phyloP scores from a whole-genome alignment of 129 eudicot genomes.

The Arctium lappa region DNA sequence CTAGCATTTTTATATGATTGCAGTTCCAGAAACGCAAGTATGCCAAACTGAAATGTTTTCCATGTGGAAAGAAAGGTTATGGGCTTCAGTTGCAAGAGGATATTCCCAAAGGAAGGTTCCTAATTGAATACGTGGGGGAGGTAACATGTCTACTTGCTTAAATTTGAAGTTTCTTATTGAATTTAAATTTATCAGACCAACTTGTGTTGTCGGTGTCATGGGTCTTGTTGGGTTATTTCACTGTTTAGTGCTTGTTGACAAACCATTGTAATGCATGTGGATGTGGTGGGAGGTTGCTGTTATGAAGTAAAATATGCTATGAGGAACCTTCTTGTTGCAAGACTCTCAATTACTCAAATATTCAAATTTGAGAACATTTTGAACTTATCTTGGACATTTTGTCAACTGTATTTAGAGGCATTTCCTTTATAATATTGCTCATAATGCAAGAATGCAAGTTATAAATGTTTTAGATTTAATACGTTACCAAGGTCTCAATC shows the following conservation, averaged over 20 bases:
- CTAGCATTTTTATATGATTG: slow-evolving; percentile 21
- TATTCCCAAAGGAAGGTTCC: slow-evolving; percentile 76
- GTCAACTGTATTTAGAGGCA: not conserved
- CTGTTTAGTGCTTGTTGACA: too few species aligned
- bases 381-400: not conserved
- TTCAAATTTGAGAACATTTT: not conserved
- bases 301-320: too few species aligned
- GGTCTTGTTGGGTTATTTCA: too few species aligned
- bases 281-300: too few species aligned
- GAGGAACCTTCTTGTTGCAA: too few species aligned
- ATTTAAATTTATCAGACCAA: not conserved
- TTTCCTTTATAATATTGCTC: not conserved
- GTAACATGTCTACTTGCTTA: slow-evolving; percentile 36
- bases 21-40: slow-evolving; percentile 95
- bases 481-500: not conserved
- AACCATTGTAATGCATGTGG: too few species aligned
- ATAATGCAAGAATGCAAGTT: not conserved
- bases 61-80: slow-evolving; percentile 84
- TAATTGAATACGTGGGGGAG: slow-evolving; percentile 98
- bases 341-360: too few species aligned
- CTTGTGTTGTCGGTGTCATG: not conserved
- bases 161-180: not conserved
- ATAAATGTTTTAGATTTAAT: not conserved
- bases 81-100: slow-evolving; percentile 82
- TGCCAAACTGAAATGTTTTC: slow-evolving; percentile 62